Conservation (phyloP, 176 grass and related monocot species). For the Phoenix dactylifera region DNA sequence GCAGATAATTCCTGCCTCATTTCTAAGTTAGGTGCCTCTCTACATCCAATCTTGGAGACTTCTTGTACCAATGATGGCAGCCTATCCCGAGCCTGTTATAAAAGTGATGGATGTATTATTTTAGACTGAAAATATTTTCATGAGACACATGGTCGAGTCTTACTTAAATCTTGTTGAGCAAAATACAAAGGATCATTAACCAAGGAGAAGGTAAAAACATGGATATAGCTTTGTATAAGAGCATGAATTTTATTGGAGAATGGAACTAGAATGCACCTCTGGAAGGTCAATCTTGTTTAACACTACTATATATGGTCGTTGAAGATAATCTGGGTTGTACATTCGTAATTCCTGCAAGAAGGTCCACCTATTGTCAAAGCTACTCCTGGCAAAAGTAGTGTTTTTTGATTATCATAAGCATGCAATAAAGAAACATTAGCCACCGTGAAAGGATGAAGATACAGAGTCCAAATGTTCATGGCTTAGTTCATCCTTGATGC, state of each 20-base stretch:
- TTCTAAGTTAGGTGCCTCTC: conserved; percentile 25
- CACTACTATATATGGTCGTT: conserved; percentile 77
- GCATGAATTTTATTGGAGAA: conserved; percentile 5
- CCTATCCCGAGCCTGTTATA: conserved; percentile 57
- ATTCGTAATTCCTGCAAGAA: conserved; percentile 86
- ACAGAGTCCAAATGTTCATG: too few species aligned
- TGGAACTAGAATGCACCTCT: conserved; percentile 38
- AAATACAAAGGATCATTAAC: too few species aligned
- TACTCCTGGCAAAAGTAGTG: too few species aligned
- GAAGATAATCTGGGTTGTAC: conserved; percentile 91
- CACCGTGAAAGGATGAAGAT: too few species aligned
- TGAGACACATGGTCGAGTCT: too few species aligned
- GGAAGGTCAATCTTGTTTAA: conserved; percentile 96
- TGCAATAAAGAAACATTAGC: too few species aligned
- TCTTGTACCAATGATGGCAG: conserved; percentile 52
- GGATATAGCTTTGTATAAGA: neutral
- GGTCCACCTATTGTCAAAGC: neutral
- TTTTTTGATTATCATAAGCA: too few species aligned
- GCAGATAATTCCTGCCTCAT: conserved; percentile 12
- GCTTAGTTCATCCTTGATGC: too few species aligned
- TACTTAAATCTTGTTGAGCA: too few species aligned
- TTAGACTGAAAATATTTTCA: too few species aligned
- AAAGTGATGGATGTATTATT: neutral
- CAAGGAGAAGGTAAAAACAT: neutral
- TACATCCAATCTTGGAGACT: conserved; percentile 70